A percentile compares a stretch with the other conserved stretches of the same genome.
Conservation (phyloP, 2,329 filamentous ascomycete genomes). For the Diaporthe nobilis region DNA sequence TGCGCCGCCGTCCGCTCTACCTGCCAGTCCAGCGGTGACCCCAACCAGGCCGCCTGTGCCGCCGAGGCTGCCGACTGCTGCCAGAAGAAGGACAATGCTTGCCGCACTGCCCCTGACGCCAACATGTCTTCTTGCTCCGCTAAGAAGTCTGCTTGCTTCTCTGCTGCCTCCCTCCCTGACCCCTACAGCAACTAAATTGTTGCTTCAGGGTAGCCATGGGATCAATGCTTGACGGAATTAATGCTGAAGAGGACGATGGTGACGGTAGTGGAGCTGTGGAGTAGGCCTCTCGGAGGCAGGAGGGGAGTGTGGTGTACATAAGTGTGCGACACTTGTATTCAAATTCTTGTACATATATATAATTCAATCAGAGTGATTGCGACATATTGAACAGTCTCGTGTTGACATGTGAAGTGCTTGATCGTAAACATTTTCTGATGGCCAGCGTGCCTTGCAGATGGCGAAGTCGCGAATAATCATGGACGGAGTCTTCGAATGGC, state of each 20-base stretch:
- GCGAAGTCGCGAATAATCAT: neutral
- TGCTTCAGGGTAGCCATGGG: neutral
- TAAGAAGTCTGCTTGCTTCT: conserved; percentile 22
- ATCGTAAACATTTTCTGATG: neutral
- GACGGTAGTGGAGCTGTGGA: neutral
- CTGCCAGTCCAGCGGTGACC: neutral
- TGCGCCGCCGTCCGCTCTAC: neutral
- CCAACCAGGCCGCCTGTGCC: conserved; percentile 8
- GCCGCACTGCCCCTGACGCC: conserved; percentile 17
- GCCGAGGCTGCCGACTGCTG: conserved; percentile 15
- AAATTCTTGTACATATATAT: conserved; percentile 25
- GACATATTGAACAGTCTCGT: neutral
- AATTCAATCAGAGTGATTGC: conserved; percentile 32
- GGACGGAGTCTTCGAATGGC: neutral
- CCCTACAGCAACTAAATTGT: conserved; percentile 29
- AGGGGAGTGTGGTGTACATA: conserved; percentile 1
- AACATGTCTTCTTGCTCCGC: conserved; percentile 17
- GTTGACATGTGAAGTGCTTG: neutral
- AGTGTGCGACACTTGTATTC: neutral
- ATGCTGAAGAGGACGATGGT: conserved; percentile 1
- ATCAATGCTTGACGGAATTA: neutral
- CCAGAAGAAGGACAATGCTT: neutral
- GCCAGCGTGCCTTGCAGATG: neutral
- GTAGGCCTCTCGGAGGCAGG: neutral
- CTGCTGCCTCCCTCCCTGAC: neutral